A percentile compares a stretch with the other conserved stretches of the same genome.
Conservation (phyloP, 2,329 filamentous ascomycete species). For the Dryadomyces sulphureus region DNA sequence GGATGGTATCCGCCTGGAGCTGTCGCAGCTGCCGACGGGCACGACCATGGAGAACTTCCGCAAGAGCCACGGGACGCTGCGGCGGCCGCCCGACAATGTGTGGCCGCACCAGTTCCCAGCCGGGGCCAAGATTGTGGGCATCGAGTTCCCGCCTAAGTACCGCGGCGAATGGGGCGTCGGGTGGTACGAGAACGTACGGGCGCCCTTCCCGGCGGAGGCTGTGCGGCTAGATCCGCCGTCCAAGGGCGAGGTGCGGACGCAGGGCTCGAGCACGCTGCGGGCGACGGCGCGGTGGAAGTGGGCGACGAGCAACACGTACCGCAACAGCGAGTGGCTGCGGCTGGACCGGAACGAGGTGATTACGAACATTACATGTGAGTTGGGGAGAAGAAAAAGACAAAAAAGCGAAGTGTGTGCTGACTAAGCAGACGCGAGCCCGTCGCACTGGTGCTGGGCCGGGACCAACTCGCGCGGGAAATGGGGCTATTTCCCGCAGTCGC, state of each 20-base stretch:
- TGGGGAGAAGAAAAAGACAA: no score
- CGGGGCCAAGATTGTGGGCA: slow-evolving; percentile 32
- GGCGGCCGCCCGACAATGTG: slow-evolving; percentile 11
- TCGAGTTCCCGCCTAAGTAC: slow-evolving; percentile 36
- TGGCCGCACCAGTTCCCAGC: slow-evolving; percentile 16
- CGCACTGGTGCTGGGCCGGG: slow-evolving; percentile 43
- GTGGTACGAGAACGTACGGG: slow-evolving; percentile 37
- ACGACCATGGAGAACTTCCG: slow-evolving; percentile 32
- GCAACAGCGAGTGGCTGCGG: slow-evolving; percentile 30
- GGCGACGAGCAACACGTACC: slow-evolving; percentile 22
- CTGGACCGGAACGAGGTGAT: slow-evolving; percentile 52
- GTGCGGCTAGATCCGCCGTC: slow-evolving; percentile 31
- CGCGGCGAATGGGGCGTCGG: slow-evolving; percentile 40
- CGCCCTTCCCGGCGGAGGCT: slow-evolving; percentile 31
- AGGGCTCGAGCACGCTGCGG: slow-evolving; percentile 28
- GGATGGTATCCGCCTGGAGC: slow-evolving; percentile 23
- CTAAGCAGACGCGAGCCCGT: slow-evolving; percentile 24
- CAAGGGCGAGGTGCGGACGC: slow-evolving; percentile 26
- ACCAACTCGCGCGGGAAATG: slow-evolving; percentile 35
- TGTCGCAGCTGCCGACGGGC: slow-evolving; percentile 27
- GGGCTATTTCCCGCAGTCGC: slow-evolving; percentile 37
- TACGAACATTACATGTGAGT: slow-evolving; percentile 46
- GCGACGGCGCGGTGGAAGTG: slow-evolving; percentile 39
- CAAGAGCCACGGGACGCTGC: slow-evolving; percentile 27
- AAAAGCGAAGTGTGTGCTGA: no score